Evolutionary conservation across 1,139 yeast genomes (phyloP), one percentile per base, ranked within the genome.

Genomic region (Taiozyma sp.): DNA sequence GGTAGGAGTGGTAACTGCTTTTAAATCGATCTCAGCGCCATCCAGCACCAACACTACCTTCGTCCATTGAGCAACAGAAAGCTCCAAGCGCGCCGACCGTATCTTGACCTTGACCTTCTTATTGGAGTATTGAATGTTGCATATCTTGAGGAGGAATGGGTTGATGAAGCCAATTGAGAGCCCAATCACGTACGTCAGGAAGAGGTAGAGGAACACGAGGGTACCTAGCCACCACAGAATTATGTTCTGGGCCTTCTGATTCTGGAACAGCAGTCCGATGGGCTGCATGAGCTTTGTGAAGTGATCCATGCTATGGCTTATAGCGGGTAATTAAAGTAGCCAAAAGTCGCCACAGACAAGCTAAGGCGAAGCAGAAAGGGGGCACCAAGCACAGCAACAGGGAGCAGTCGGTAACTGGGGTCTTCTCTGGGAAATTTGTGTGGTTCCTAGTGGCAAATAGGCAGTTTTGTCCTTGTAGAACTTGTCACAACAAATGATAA

Each of bases 141-240:
- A 47, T 9, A 64, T 35, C 42, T 56, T 58, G 49, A 62, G 48
- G 8, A 56, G 50, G 30, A 66, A 59, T 0, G 65, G 62, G 45
- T 67, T 64, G 47, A 66, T 46, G 41, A 53, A 54, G 6, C 65
- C 62, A 14, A 65, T 52, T 16, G 61, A 53, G 4, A 66, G 47
- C 0, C 68, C 67, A 22, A 62, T 48, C 1, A 48, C 44, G 5
- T 35, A 10, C 29, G 60, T 54, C 4, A 61, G 50, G 1, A 49
- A 11, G 6, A 39, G 11, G 11, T 55, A 56, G 1, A 54, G 10
- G 0, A 54, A 4, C 7, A 30, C n/a, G 0, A 50, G 21, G 11
- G 19, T 6, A 16, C 9, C n/a, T 3, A 26, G 1, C 7, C 40
- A 24, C 13, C 43, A 9, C 6, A 40, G 11, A 4, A 29, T 2